Conservation (phyloP, 768 basidiomycete genomes). For the Pleurotus pulmonarius region DNA sequence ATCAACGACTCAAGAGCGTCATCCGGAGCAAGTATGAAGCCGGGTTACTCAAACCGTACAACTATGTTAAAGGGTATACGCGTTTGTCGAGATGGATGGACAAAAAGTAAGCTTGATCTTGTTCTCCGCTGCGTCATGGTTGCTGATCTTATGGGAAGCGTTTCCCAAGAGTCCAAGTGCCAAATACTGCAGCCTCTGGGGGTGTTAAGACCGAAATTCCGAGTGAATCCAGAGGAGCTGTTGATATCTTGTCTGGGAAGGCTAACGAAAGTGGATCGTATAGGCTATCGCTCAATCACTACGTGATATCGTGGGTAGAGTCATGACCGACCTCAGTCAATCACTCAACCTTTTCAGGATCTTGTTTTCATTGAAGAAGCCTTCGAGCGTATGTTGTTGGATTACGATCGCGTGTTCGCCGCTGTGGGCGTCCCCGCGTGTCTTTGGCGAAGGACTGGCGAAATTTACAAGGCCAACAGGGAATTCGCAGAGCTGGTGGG, state of each 20-base stretch:
- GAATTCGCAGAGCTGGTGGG: conserved; percentile 92
- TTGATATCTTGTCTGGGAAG: not conserved
- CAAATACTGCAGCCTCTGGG: conserved; percentile 88
- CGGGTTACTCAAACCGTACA: conserved; percentile 90
- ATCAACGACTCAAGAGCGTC: conserved; percentile 85
- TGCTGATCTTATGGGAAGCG: conserved; percentile 35
- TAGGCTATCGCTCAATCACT: conserved; percentile 82
- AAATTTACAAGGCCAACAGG: conserved; percentile 97
- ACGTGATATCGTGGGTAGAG: conserved; percentile 62
- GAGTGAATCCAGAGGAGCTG: conserved; percentile 38
- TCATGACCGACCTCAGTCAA: not conserved
- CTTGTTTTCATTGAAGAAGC: conserved; percentile 97
- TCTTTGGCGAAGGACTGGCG: conserved; percentile 93
- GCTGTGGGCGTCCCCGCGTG: conserved; percentile 98
- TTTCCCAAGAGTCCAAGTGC: conserved; percentile 87
- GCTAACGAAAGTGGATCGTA: not conserved
- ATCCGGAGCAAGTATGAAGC: conserved; percentile 97
- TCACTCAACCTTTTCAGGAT: conserved; percentile 45
- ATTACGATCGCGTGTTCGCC: conserved; percentile 91
- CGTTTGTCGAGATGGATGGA: conserved; percentile 94
- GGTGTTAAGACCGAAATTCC: conserved; percentile 80
- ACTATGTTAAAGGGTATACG: conserved; percentile 95
- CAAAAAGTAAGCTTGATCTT: conserved; percentile 54
- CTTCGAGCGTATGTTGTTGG: conserved; percentile 90
- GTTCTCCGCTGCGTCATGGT: not conserved